A percentile compares a stretch with the other conserved stretches of the same genome.
These are phyloP conservation scores for Pseudocercospora crystallina DNA, from an alignment of 2,329 filamentous ascomycete genomes.

Conservation along the genomic window DNA sequence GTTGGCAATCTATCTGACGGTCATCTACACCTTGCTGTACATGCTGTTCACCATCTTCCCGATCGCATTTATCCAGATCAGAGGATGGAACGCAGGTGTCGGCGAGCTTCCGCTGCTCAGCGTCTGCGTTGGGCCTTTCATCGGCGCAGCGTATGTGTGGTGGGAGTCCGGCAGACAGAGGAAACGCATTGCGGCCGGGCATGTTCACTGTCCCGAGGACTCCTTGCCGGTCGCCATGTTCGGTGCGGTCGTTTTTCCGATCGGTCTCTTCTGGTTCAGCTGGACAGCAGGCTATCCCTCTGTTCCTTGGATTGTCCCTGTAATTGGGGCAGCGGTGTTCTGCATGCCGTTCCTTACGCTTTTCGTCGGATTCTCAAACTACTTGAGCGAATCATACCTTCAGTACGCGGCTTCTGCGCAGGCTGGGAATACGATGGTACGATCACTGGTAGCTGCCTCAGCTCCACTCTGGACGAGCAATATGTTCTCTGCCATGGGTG, in stretches of 20 bases:
- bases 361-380: constrained; percentile 82
- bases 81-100: constrained; percentile 60
- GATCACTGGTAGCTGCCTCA: constrained; percentile 71
- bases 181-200: constrained; percentile 41
- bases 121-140: constrained; percentile 48
- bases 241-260: constrained; percentile 35
- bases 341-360: constrained; percentile 32
- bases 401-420: constrained; percentile 80
- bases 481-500: constrained; percentile 68
- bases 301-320: constrained; percentile 50
- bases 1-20: constrained; percentile 65
- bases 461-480: constrained; percentile 71
- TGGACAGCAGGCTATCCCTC: constrained; percentile 42
- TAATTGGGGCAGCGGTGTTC: constrained; percentile 24
- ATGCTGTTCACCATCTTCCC: constrained; percentile 52
- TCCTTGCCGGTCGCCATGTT: constrained; percentile 27
- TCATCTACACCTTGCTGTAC: constrained; percentile 52
- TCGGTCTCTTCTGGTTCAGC: constrained; percentile 38
- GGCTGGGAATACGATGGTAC: constrained; percentile 74
- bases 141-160: constrained; percentile 47
- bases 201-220: constrained; percentile 42
- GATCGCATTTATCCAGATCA: constrained; percentile 62
- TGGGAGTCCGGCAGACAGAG: constrained; percentile 41
- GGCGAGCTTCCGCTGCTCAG: constrained; percentile 53
- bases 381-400: constrained; percentile 74